A percentile compares a stretch with the other conserved stretches of the same genome.
These are phyloP conservation scores for Lepidium sativum DNA, from an alignment of 345 rosid genomes.

Conservation along the genomic window DNA sequence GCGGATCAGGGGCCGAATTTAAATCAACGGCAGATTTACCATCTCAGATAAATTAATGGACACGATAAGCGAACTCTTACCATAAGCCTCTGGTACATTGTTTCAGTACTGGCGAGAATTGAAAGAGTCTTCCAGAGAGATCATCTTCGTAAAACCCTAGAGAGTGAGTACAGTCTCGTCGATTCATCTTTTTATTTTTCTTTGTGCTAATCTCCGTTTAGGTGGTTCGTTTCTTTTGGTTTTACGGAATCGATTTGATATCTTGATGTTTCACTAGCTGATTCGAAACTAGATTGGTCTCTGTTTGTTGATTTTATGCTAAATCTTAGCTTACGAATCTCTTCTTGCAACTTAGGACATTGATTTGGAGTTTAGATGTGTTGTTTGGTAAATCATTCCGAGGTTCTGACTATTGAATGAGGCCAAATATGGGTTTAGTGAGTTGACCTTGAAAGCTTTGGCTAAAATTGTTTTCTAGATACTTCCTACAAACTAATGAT, in stretches of 20 bases:
- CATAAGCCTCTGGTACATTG: constrained; percentile 4
- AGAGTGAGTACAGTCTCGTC: constrained; percentile 4
- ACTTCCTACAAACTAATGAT: not conserved
- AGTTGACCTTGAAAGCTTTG: constrained; percentile 16
- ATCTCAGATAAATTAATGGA: constrained; percentile 7
- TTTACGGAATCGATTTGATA: not conserved
- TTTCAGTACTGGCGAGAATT: constrained; percentile 23
- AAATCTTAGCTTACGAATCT: not conserved
- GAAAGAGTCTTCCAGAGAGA: constrained; percentile 23
- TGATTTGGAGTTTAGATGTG: not conserved
- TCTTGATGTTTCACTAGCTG: not conserved
- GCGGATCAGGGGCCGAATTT: not conserved
- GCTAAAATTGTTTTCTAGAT: not conserved
- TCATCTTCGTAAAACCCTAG: constrained; percentile 12
- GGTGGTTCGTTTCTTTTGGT: not conserved
- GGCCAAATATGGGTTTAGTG: not conserved
- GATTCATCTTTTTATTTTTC: not conserved
- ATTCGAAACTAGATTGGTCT: not conserved
- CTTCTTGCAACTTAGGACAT: not conserved
- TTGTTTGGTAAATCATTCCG: not conserved
- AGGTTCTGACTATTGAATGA: not conserved
- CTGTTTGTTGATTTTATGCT: not conserved
- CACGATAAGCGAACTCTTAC: not conserved
- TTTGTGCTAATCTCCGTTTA: not conserved
- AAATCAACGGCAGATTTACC: constrained; percentile 2